Conservation (phyloP, 306 rosid species). For the Corylus heterophylla region DNA sequence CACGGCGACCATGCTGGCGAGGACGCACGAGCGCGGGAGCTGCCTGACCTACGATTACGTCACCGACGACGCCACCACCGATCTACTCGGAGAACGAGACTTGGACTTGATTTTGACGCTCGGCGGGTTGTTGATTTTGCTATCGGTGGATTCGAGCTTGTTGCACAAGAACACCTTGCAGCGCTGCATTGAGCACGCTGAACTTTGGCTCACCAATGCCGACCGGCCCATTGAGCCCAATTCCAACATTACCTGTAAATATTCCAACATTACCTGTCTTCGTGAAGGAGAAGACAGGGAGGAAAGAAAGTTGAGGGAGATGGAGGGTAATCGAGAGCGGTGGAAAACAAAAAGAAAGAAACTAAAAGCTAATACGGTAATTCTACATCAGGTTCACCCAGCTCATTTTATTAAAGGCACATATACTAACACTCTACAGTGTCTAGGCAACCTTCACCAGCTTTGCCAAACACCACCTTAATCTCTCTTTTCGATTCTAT, state of each 20-base stretch:
- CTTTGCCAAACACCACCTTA: too few relatives aligned
- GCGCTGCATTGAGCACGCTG: slow-evolving; percentile 82
- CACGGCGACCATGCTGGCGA: slow-evolving; percentile 73
- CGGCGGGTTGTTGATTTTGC: slow-evolving; percentile 63
- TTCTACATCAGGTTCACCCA: too few relatives aligned
- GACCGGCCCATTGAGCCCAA: slow-evolving; percentile 64
- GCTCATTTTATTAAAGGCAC: too few relatives aligned
- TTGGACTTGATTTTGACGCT: slow-evolving; percentile 68
- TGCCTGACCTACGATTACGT: slow-evolving; percentile 93
- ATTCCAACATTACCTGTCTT: background rate
- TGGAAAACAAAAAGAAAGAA: too few relatives aligned
- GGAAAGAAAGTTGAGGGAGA: too few relatives aligned
- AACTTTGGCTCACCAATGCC: slow-evolving; percentile 69
- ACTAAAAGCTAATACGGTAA: too few relatives aligned
- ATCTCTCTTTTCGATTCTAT: too few relatives aligned
- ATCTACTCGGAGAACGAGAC: slow-evolving; percentile 83
- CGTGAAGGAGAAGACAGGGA: too few relatives aligned
- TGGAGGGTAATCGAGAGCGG: too few relatives aligned
- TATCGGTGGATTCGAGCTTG: slow-evolving; percentile 75
- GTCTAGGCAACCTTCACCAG: too few relatives aligned
- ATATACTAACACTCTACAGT: too few relatives aligned
- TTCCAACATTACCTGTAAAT: slow-evolving; percentile 66
- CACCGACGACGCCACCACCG: slow-evolving; percentile 80
- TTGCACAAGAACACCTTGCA: slow-evolving; percentile 79
- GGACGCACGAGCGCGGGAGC: slow-evolving; percentile 87